phyloP scores from a whole-genome alignment of 2,329 filamentous ascomycete species.

The Talaromyces sp. region DNA sequence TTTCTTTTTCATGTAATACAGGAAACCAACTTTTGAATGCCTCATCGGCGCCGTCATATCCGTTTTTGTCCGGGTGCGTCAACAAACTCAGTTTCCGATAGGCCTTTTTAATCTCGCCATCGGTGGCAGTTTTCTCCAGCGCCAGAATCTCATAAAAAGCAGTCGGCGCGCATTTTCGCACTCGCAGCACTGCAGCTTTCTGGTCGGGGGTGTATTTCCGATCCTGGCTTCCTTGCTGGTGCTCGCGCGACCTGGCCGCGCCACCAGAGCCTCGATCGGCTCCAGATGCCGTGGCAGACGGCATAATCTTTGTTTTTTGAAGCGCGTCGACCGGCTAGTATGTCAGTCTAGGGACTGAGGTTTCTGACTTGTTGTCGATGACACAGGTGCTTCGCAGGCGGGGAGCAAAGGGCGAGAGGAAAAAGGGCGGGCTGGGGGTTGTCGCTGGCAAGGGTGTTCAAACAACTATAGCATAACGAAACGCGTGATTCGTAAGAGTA shows the following conservation, averaged over 20 bases:
- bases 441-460: neutral
- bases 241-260: slow-evolving; percentile 40
- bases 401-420: neutral
- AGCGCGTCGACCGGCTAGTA: neutral
- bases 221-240: slow-evolving; percentile 48
- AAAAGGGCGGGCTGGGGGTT: neutral
- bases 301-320: slow-evolving; percentile 21
- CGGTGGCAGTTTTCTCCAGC: slow-evolving; percentile 62
- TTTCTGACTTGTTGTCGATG: neutral
- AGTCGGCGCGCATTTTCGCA: slow-evolving; percentile 75
- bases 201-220: slow-evolving; percentile 78
- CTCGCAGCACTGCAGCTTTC: slow-evolving; percentile 83
- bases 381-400: neutral
- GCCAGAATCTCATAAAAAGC: slow-evolving; percentile 95
- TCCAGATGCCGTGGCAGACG: slow-evolving; percentile 43
- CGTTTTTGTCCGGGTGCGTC: slow-evolving; percentile 98
- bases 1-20: neutral
- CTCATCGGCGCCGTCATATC: slow-evolving; percentile 89
- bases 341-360: neutral
- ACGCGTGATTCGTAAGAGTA: neutral
- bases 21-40: slow-evolving; percentile 76
- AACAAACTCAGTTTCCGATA: slow-evolving; percentile 91
- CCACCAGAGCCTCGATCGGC: slow-evolving; percentile 35
- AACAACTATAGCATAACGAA: neutral
- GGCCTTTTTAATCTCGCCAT: slow-evolving; percentile 92